Evolutionary conservation across 2,329 filamentous ascomycete genomes (phyloP), one percentile per base, ranked within the genome.

Genomic region (Trichophyton simii): DNA sequence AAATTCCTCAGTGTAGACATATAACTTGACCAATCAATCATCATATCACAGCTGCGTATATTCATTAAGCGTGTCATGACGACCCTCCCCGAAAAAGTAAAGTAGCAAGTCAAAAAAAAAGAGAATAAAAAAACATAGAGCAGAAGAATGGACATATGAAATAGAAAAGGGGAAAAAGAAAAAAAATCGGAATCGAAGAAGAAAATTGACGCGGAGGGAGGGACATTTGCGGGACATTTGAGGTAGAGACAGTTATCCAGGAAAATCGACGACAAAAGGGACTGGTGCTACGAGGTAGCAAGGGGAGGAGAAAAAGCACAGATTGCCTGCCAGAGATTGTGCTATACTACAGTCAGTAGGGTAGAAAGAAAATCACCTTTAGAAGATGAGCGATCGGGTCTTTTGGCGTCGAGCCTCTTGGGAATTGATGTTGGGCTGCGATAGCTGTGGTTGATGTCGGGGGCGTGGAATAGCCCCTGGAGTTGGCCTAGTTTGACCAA

Each of bases 371-470:
- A 42, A 25, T 31, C 48, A 57, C 48, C 18, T 28, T 69, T 66
- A 76, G 62, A 76, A 75, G 61, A 76, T 72, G 63, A 76, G 65
- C 34, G 75, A 76, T 60, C 73, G 72, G 6, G 73, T 72, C 66
- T 76, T 76, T 63, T 75, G 71, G 41, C 72, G 72, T 41, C 74
- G 71, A 61, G 71, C 68, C 41, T 76, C 63, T n/a, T 59, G 59
- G 28, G 48, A 59, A 9, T 71, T 68, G 57, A 70, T 66, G 60
- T 75, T 73, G 3, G 74, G 73, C 61, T 76, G 73, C 11, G 74
- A 76, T 55, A 70, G 67, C 3, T 73, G 73, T 64, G 76, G 72
- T 59, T 74, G 74, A 64, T 76, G 74, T 60, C 72, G 66, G 22
- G 74, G 69, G n/a, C 55, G 63, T 28, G 64, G 50, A 44, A 69